Evolutionary conservation across 768 basidiomycete genomes (phyloP).

Genomic region (Tricholoma sp.): DNA sequence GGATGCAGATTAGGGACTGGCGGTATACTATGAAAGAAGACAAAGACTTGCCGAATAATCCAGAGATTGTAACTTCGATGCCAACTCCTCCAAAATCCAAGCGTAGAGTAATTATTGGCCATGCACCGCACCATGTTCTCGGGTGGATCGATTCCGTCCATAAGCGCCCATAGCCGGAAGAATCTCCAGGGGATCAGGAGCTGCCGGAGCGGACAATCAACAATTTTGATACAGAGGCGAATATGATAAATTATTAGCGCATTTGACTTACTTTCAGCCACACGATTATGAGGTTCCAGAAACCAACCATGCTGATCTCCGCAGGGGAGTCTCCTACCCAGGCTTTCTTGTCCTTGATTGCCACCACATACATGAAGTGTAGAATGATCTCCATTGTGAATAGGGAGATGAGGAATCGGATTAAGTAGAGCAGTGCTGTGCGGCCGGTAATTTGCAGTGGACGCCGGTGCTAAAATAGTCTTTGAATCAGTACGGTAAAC

Average conservation of each 20-base stretch:
- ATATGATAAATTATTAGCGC: constrained; percentile 8
- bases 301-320: constrained; percentile 87
- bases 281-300: constrained; percentile 94
- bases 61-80: constrained; percentile 96
- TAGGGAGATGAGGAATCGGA: constrained; percentile 67
- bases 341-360: constrained; percentile 84
- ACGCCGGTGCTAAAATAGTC: constrained; percentile 47
- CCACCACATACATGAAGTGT: constrained; percentile 95
- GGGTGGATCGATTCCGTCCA: constrained; percentile 86
- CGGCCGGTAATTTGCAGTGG: constrained; percentile 42
- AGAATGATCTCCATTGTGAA: constrained; percentile 87
- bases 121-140: constrained; percentile 99
- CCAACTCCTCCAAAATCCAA: constrained; percentile 97
- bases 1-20: background rate
- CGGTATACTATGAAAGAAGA: background rate
- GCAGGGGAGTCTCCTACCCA: constrained; percentile 78
- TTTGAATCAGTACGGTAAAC: background rate
- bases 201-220: constrained; percentile 33
- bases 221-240: background rate
- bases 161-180: constrained; percentile 90
- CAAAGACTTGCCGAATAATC: constrained; percentile 65
- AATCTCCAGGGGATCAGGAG: constrained; percentile 94
- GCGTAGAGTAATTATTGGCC: constrained; percentile 91
- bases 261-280: constrained; percentile 78
- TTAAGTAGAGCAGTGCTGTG: constrained; percentile 47